These are phyloP conservation scores for Botrytis paeoniae DNA, from an alignment of 2,329 filamentous ascomycete genomes.

Conservation along the genomic window DNA sequence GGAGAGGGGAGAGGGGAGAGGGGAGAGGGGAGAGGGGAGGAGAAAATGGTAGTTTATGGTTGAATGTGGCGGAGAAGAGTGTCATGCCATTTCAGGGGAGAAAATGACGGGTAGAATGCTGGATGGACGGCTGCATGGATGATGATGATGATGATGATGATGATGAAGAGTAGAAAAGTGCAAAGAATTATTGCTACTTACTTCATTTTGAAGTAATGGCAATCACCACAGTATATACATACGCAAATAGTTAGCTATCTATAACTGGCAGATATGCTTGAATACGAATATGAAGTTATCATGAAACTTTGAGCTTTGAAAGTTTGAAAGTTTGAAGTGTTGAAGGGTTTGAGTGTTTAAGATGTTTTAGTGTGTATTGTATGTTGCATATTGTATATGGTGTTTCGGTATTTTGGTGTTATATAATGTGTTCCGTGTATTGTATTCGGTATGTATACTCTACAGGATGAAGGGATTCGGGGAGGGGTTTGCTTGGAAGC, in stretches of 20 bases:
- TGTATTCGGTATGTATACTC: too few relatives aligned
- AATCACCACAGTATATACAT: not conserved
- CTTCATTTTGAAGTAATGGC: not conserved
- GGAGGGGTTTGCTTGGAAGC: too few relatives aligned
- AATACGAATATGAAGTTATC: not conserved
- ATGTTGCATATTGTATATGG: too few relatives aligned
- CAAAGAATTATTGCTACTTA: not conserved
- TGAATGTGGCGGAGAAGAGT: not conserved
- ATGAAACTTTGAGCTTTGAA: not conserved
- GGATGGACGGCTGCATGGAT: not conserved
- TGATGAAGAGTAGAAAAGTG: not conserved
- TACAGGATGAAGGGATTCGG: too few relatives aligned
- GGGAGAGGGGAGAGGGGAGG: too few relatives aligned
- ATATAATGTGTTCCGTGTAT: too few relatives aligned
- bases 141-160: not conserved
- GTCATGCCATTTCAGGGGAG: accelerated
- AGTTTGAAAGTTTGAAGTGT: not conserved
- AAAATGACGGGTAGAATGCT: too few relatives aligned
- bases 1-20: too few relatives aligned
- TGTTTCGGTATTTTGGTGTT: too few relatives aligned
- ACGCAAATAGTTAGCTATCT: not conserved
- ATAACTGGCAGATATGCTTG: not conserved
- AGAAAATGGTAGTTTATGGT: not conserved
- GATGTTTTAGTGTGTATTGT: too few relatives aligned
- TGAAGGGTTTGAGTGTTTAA: too few relatives aligned